Percentiles rank a stretch among this genome's conserved stretches.
These are phyloP conservation scores for Beauveria sp. DNA, from an alignment of 2,329 filamentous ascomycete species.

Conservation along the genomic window DNA sequence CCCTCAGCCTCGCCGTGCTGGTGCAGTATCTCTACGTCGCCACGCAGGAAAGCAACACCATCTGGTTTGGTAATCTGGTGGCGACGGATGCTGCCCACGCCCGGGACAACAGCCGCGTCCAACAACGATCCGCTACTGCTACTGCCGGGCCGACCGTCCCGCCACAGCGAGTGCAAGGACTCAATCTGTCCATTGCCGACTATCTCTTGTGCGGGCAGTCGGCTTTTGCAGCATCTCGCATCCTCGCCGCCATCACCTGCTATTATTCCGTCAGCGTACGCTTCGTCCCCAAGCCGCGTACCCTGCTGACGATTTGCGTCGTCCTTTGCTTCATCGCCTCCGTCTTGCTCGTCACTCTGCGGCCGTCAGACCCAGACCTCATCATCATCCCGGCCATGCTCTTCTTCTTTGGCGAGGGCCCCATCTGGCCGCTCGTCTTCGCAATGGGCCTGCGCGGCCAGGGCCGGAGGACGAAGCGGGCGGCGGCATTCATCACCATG, in stretches of 20 bases:
- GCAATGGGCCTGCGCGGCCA: conserved; percentile 72
- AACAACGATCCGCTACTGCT: conserved; percentile 22
- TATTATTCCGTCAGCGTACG: conserved; percentile 42
- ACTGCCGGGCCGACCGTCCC: conserved; percentile 12
- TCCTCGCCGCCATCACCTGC: conserved; percentile 58
- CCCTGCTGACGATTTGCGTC: conserved; percentile 59
- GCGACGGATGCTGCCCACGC: conserved; percentile 24
- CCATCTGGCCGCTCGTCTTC: conserved; percentile 76
- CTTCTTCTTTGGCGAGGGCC: conserved; percentile 74
- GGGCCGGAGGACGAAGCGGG: conserved; percentile 72
- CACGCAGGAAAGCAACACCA: conserved; percentile 58
- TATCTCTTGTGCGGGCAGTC: conserved; percentile 67
- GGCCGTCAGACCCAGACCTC: conserved; percentile 37
- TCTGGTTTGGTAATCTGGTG: conserved; percentile 51
- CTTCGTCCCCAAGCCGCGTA: conserved; percentile 56
- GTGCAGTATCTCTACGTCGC: conserved; percentile 76
- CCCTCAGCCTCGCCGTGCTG: conserved; percentile 61
- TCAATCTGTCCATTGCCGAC: conserved; percentile 49
- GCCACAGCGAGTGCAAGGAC: conserved; percentile 32
- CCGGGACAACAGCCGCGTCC: conserved; percentile 14
- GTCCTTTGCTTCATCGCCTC: conserved; percentile 51
- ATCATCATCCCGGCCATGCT: conserved; percentile 56
- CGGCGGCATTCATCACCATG: conserved; percentile 69
- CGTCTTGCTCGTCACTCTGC: conserved; percentile 39
- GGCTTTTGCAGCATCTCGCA: conserved; percentile 66